Percentiles rank a stretch among this genome's conserved stretches.
Conservation (phyloP, 2,329 filamentous ascomycete genomes). For the Lecanicillium sp. region DNA sequence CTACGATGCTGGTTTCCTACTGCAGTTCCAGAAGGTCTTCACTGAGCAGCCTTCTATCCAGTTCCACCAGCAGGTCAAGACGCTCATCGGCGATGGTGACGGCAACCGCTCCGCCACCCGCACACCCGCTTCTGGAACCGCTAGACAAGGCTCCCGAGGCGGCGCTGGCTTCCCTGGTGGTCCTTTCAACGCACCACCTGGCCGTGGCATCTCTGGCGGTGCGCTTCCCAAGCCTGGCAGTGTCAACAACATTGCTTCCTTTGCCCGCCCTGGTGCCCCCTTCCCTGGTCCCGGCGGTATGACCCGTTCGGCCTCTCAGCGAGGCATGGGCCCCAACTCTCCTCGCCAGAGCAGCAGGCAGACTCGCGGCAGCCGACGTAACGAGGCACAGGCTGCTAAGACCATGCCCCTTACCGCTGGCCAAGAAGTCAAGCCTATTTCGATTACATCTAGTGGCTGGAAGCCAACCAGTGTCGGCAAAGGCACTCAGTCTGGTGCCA, state of each 20-base stretch:
- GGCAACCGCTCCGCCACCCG: constrained; percentile 50
- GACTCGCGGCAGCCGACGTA: constrained; percentile 57
- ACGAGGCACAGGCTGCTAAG: constrained; percentile 67
- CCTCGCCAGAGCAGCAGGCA: constrained; percentile 59
- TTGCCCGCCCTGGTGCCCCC: constrained; percentile 40
- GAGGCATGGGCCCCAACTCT: constrained; percentile 56
- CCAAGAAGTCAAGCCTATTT: constrained; percentile 72
- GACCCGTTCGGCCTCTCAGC: constrained; percentile 55
- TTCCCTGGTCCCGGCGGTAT: constrained; percentile 57
- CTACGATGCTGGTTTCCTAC: constrained; percentile 88
- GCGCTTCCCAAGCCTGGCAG: constrained; percentile 50
- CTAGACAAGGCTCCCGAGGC: constrained; percentile 43
- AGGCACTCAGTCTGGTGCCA: constrained; percentile 26
- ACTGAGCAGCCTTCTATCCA: constrained; percentile 93
- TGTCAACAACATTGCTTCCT: constrained; percentile 33
- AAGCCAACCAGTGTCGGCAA: constrained; percentile 67
- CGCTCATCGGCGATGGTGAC: constrained; percentile 70
- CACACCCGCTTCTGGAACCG: constrained; percentile 47
- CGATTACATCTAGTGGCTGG: constrained; percentile 70
- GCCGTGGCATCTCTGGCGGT: constrained; percentile 63
- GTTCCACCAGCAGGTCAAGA: constrained; percentile 87
- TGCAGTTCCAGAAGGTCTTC: constrained; percentile 94
- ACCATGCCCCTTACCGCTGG: constrained; percentile 86
- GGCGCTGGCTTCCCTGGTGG: constrained; percentile 58
- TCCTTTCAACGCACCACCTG: constrained; percentile 46